Conservation (phyloP, 768 basidiomycete species). For the Pleurotus eryngii region DNA sequence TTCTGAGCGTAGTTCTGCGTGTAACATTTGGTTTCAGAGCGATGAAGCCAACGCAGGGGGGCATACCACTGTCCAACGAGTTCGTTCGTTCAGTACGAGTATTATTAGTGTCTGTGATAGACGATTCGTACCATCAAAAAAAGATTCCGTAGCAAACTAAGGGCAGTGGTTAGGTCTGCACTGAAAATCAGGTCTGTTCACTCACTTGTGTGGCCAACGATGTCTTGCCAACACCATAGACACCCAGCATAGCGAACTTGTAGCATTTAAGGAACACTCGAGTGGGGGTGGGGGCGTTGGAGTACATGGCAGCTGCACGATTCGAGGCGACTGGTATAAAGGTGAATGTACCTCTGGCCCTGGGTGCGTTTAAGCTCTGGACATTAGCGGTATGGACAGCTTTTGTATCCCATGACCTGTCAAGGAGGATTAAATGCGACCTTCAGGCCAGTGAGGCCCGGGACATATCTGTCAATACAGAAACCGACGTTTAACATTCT, state of each 20-base stretch:
- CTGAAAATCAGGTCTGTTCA: neutral
- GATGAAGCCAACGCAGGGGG: neutral
- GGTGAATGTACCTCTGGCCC: neutral
- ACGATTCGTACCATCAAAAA: neutral
- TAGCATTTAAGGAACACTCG: conserved; percentile 12
- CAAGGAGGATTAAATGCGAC: conserved; percentile 6
- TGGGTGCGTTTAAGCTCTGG: conserved; percentile 3
- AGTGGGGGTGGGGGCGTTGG: neutral
- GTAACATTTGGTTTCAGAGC: no score
- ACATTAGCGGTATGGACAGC: neutral
- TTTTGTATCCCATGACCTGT: conserved; percentile 6
- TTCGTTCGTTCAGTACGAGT: neutral
- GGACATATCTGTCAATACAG: conserved; percentile 9
- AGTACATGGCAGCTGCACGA: neutral
- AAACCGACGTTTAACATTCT: conserved; percentile 7
- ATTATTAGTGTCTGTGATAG: neutral
- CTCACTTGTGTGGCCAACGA: conserved; percentile 24
- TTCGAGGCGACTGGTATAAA: neutral
- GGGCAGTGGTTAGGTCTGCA: neutral
- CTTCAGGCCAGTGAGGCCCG: neutral
- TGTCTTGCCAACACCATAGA: conserved; percentile 26
- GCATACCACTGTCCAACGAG: conserved; percentile 3
- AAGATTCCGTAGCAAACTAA: neutral
- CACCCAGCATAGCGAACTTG: conserved; percentile 23
- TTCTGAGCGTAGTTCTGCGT: neutral